Conservation (phyloP, 164 flowering plant genomes). For the Aristolochia californica region DNA sequence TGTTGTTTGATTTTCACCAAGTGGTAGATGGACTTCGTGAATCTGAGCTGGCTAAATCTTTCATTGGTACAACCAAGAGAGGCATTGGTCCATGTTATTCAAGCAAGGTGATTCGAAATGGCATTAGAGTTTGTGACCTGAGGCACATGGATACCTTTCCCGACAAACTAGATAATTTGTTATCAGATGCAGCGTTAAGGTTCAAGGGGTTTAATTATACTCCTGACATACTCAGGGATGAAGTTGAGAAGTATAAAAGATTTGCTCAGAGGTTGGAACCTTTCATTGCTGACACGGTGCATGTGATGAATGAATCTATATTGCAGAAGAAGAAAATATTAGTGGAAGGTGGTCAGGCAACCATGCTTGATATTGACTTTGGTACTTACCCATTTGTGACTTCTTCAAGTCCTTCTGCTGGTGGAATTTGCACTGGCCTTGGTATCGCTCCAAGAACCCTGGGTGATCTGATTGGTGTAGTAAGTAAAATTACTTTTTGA, state of each 20-base stretch:
- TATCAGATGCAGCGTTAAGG: conserved; percentile 80
- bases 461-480: conserved; percentile 92
- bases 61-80: conserved; percentile 87
- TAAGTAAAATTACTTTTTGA: conserved; percentile 19
- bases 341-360: conserved; percentile 98
- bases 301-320: conserved; percentile 67
- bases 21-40: conserved; percentile 81
- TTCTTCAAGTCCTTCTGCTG: conserved; percentile 95
- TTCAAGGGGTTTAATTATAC: conserved; percentile 53
- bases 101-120: conserved; percentile 75
- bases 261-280: conserved; percentile 86
- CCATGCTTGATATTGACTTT: conserved; percentile 93
- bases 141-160: conserved; percentile 93
- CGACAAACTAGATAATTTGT: conserved; percentile 73
- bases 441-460: conserved; percentile 82
- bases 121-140: conserved; percentile 79
- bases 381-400: conserved; percentile 96
- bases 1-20: conserved; percentile 87
- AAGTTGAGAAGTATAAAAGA: conserved; percentile 72
- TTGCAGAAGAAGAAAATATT: conserved; percentile 59
- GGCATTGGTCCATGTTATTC: conserved; percentile 93
- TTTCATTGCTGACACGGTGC: conserved; percentile 73
- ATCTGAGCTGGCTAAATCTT: conserved; percentile 74
- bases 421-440: conserved; percentile 96
- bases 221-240: conserved; percentile 62